Evolutionary conservation across 2,329 filamentous ascomycete genomes (phyloP).

Genomic region (Lanzia echinophila): DNA sequence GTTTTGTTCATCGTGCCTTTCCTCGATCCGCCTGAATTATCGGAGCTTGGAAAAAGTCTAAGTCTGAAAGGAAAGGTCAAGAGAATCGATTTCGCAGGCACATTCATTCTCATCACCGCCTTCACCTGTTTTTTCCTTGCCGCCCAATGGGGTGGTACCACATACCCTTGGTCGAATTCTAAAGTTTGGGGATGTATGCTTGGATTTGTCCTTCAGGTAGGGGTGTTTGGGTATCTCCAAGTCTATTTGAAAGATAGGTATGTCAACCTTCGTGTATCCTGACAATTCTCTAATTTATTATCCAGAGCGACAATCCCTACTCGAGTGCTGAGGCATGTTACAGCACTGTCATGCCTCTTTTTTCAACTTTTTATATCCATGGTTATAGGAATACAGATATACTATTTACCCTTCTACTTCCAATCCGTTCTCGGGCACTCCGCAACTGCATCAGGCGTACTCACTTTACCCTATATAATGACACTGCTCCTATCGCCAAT

Average conservation of each 20-base stretch:
- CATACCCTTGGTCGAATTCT: slow-evolving; percentile 37
- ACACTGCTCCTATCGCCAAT: background rate
- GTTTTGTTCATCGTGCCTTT: slow-evolving; percentile 30
- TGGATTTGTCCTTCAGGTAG: slow-evolving; percentile 24
- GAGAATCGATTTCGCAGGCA: slow-evolving; percentile 40
- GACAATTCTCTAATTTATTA: background rate
- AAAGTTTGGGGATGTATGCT: slow-evolving; percentile 36
- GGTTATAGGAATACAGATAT: slow-evolving; percentile 6
- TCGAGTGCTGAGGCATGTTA: slow-evolving; percentile 31
- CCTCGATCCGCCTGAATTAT: slow-evolving; percentile 34
- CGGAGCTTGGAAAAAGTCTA: slow-evolving; percentile 24
- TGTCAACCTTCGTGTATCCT: slow-evolving; percentile 23
- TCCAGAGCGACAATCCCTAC: slow-evolving; percentile 33
- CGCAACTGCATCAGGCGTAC: background rate
- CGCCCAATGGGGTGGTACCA: slow-evolving; percentile 39
- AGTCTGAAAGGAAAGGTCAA: slow-evolving; percentile 36
- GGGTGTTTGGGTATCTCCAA: slow-evolving; percentile 32
- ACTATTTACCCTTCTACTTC: slow-evolving; percentile 29
- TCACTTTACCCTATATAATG: background rate
- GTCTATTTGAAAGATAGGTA: slow-evolving; percentile 36
- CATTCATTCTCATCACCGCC: slow-evolving; percentile 37
- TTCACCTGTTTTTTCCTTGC: slow-evolving; percentile 37
- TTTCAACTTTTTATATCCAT: slow-evolving; percentile 1
- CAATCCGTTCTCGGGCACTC: slow-evolving; percentile 20
- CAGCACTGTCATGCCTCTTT: slow-evolving; percentile 15